Base-by-base conservation (phyloP, 495 filamentous ascomycete species). In the Penicillium desertorum region DNA sequence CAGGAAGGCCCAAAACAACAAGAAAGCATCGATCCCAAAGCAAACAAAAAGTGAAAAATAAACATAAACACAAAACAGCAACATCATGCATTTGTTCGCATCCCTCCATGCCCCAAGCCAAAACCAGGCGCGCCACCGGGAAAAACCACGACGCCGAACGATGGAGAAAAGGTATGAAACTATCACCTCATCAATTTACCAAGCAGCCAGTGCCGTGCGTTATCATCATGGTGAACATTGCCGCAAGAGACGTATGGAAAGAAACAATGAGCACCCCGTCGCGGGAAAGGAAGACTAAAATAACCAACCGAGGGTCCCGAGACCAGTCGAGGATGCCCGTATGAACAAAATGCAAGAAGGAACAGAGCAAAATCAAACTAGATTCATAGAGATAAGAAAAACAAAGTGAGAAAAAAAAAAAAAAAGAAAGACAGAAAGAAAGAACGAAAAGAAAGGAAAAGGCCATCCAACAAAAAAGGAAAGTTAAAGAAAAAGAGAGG, bases 101-200 rank as follows among this genome's bases (percentile, higher is more conserved):
- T 54, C 53, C 34, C 36, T 45, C 44, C 42, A 48, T 22, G 27
- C 16, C 25, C 45, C 27, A 48, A 48, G 16, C 27, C 8, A 48
- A 14, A 59, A 62, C 56, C 54, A 59, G 46, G 20, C 34, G 51
- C 45, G 29, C 20, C 34, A 55, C 48, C 60, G 54, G 58, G 34
- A 59, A 58, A 32, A 46, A 61, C 56, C 63, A 58, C 47, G 60
- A 68, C 65, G 65, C 65, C 65, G 51, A 66, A 62, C 52, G 60
- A 68, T 68, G 65, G 60, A 64, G 61, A 57, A 45, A 46, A 56
- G 46, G 29, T 20, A 27, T 39, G 19, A 49, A 62, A 56, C 34
- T 22, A 54, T 32, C 44, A 45, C 61, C 44, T 58, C 51, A 32
- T 63, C 50, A 59, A 54, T 62, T 55, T 58, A 61, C 58, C 56